Base-by-base conservation (phyloP, 495 filamentous ascomycete species). In the Massariosphaeria phaeospora region DNA sequence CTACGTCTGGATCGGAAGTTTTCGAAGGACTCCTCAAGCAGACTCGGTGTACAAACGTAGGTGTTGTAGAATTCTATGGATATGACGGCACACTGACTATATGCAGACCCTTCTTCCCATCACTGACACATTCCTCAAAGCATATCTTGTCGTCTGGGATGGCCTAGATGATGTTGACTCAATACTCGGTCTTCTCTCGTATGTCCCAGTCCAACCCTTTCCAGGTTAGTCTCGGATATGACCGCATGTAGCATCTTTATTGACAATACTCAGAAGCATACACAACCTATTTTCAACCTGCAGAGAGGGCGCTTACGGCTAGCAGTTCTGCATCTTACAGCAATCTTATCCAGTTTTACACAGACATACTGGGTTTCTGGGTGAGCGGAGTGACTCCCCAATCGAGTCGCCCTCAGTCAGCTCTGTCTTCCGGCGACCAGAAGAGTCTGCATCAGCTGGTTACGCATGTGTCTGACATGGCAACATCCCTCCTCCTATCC, bases 361-460 rank as follows among this genome's bases (percentile, higher is more conserved):
- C 81, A 4, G 65, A 59, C n/a, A 72, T 95, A 21, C 77, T 91
- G 38, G 74, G 71, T 0, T 78, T 80, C 64, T 95, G 89, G 88
- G 77, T 79, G 5, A 62, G 80, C 33, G 64, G 65, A 31, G 62
- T 76, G 20, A 61, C 69, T 43, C 48, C 62, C 24, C 57, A 67
- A 13, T 58, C 70, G 9, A 46, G 46, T 11, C 17, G 38, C 10
- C 41, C 24, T 20, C 42, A 65, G 8, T 24, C 44, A 33, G 31
- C 54, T 31, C n/a, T 42, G 4, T 23, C 9, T 8, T 36, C 33
- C 8, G 13, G 29, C 13, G 12, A 57, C n/a, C 54, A 50, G 18
- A 25, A 24, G n/a, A 4, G 20, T 39, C 46, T 86, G 11, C 66
- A 70, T 4, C 58, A 67, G 13, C 67, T 87, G 1, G 73, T 81